Base-by-base conservation (phyloP, 768 basidiomycete species). In the Pluteus cervinus region DNA sequence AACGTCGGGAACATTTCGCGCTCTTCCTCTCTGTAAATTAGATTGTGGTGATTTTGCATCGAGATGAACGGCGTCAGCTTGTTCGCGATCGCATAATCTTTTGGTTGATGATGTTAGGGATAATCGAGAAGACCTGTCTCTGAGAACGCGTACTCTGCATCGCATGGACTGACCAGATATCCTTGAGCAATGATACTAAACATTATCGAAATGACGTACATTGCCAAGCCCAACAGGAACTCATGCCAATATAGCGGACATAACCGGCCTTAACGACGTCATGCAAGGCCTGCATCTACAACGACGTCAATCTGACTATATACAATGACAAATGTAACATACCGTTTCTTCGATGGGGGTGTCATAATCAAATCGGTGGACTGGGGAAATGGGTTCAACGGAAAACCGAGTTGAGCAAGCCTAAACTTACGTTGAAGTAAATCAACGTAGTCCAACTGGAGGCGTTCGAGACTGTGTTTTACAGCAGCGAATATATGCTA, bases 41-140 rank as follows among this genome's bases (percentile, higher is more conserved):
- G 54, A 39, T 55, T 74, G 51, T 81, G 70, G 45, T 76, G 73
- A 47, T 81, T 81, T 57, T 81, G 79, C 78, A 82, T 79, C 1
- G 75, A 74, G 44, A 81, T 73, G 58, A 81, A 80, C 3, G 70
- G 73, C 0, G 72, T 75, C 2, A 76, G 54, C 5, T 68, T 66
- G 56, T 81, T 71, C 28, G 65, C 51, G 38, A 79, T 71, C 0
- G 78, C 79, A 47, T 80, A 80, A 48, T 75, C 76, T 78, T 37
- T 12, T n/a, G n/a, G n/a, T n/a, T n/a, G n/a, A n/a, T n/a, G n/a
- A n/a, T n/a, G n/a, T n/a, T n/a, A n/a, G n/a, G 28, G 25, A 34
- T 5, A 3, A 17, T 14, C 29, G 14, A 9, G 9, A 28, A 28
- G 9, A 28, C 26, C 26, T 28, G 9, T 28, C 20, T 12, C n/a